These are phyloP conservation scores for Cytospora mali DNA, from an alignment of 2,329 filamentous ascomycete species.

Conservation along the genomic window DNA sequence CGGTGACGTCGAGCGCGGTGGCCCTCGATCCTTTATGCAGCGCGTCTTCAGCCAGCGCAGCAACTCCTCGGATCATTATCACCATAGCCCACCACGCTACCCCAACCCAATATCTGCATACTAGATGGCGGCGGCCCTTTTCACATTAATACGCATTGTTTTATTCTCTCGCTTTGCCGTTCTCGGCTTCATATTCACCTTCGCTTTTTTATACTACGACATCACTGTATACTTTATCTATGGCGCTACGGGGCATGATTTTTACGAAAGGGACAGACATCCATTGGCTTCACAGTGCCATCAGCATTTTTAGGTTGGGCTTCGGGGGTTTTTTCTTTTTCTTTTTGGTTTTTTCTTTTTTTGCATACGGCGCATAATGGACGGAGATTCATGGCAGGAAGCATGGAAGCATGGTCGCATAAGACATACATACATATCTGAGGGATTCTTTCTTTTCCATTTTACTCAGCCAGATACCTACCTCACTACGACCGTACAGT, in stretches of 20 bases:
- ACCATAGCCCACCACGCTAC: constrained; percentile 33
- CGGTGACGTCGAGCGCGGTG: constrained; percentile 41
- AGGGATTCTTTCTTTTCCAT: background rate
- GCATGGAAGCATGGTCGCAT: background rate
- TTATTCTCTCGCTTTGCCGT: background rate
- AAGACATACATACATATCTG: background rate
- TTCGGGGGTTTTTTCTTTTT: no score
- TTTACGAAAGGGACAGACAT: constrained; percentile 5
- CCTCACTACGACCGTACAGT: background rate
- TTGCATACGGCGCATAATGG: background rate
- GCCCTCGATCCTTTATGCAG: constrained; percentile 41
- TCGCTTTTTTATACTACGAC: background rate
- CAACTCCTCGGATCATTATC: constrained; percentile 30
- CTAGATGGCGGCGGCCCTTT: constrained; percentile 21
- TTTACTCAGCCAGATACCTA: background rate
- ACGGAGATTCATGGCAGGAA: background rate
- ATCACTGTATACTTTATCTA: background rate
- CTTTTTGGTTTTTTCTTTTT: no score
- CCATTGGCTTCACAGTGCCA: constrained; percentile 8
- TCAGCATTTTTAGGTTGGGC: constrained; percentile 2
- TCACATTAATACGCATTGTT: background rate
- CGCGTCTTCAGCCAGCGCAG: constrained; percentile 39
- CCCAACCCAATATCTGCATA: constrained; percentile 31
- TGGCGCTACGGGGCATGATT: constrained; percentile 4
- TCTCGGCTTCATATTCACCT: background rate